Evolutionary conservation across 441 rosid species (phyloP), one percentile per base, ranked within the genome.

Genomic region (Arabidopsis hybrid): DNA sequence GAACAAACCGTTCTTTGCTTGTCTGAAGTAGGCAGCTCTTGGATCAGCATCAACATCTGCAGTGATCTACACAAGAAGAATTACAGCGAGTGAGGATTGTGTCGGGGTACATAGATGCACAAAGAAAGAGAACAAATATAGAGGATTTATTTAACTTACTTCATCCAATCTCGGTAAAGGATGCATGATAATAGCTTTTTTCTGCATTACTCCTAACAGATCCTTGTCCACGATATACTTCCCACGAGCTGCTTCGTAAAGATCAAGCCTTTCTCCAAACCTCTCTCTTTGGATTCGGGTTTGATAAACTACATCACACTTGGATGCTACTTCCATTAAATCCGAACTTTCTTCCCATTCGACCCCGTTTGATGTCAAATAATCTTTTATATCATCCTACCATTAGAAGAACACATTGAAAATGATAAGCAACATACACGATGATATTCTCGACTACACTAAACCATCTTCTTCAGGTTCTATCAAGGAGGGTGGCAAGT

Each of bases 21-120:
- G 99, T 81, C 99, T 88, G 67, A 96, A 96, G 83, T 93, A 91
- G 5, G 99, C 99, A 71, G 97, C 97, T 59, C 98, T 90, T 16
- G 94, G 96, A 83, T 96, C 99, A 5, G 58, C 72, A 55, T 93
- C 98, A n/a, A 93, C 97, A 40, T 88, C 95, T 50, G 89, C 83
- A 4, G 96, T 87, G 13, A 95, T 90, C 99, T 93, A 31, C 63
- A 29, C 31, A 34, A 11, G 61, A 7, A 32, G 0, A 50, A 62
- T 6, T 9, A 56, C 16, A 75, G 34, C 9, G 45, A 60, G 34
- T 63, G 61, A 58, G 32, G 8, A 18, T 6, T 14, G 18, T 73
- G 47, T 49, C 0, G 0, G 0, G 4, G 5, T 68, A 39, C 49
- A 18, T 38, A 49, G 26, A 51, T 8, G 42, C n/a, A n/a, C n/a